Base-by-base conservation (phyloP, 768 basidiomycete genomes). In the Amanita rimosa region DNA sequence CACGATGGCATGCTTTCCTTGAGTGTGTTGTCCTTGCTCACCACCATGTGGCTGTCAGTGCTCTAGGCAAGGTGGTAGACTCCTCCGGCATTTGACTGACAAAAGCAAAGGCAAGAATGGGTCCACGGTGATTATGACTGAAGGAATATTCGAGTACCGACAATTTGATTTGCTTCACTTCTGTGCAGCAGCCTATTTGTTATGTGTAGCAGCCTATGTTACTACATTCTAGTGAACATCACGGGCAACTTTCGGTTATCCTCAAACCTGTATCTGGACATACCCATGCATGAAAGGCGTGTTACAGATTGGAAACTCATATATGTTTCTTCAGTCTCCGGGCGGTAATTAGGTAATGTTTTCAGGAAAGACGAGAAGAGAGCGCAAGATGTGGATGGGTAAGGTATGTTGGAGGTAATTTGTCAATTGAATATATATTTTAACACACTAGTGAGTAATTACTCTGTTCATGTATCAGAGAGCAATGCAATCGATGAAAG, bases 101-200 rank as follows among this genome's bases (percentile, higher is more conserved):
- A 37, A 41, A 0, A 63, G 64, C 31, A 64, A 24, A 0, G 61
- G 60, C 3, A 63, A 62, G 47, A 63, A 64, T 2, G 59, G 33
- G 27, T 62, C 60, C 56, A 50, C 34, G 53, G 53, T 58, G 7
- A 59, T 46, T 6, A 63, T 7, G 6, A 17, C 53, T 2, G 62
- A n/a, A 1, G 64, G 62, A 8, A 64, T 48, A 19, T 54, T 44
- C 57, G 4, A 58, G 37, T 1, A 55, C 50, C 22, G 48, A 53
- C 5, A 64, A 37, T 7, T 60, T 56, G n/a, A 62, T 45, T 3
- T 55, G 55, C 37, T 56, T 50, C n/a, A 64, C 47, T 17, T 63
- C 60, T 66, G 63, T 0, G 59, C 51, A 6, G 61, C 55, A 22
- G 60, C 51, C 64, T n/a, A n/a, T n/a, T n/a, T n/a, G n/a, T n/a